A percentile compares a stretch with the other conserved stretches of the same genome.
Evolutionary conservation across 352 stramenopile genomes (phyloP).

Genomic region (Lagenidium sp.): DNA sequence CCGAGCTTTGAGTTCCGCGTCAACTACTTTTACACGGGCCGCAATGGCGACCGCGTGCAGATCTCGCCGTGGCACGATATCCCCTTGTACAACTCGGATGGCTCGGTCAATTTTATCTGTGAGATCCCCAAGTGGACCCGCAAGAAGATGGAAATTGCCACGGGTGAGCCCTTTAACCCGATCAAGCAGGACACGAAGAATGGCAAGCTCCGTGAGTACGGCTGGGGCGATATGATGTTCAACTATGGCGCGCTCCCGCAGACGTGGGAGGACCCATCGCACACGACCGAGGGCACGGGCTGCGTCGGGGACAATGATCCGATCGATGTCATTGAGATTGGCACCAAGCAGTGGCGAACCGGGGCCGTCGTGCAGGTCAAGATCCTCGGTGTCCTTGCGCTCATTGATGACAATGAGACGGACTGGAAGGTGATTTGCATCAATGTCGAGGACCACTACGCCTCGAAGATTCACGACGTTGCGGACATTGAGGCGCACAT

Average conservation of each 20-base stretch:
- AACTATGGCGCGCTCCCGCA: constrained; percentile 99
- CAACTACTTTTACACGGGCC: constrained; percentile 85
- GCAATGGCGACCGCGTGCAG: constrained; percentile 57
- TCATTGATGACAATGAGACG: constrained; percentile 99
- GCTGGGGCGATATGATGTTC: constrained; percentile 97
- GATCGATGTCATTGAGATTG: constrained; percentile 98
- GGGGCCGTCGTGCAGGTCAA: constrained; percentile 96
- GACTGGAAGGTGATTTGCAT: constrained; percentile 99
- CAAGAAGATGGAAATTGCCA: constrained; percentile 99
- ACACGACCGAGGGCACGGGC: constrained; percentile 75
- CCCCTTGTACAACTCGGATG: constrained; percentile 88
- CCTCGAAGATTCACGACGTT: constrained; percentile 96
- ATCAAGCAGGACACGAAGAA: constrained; percentile 99
- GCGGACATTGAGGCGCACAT: constrained; percentile 94
- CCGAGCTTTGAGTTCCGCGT: constrained; percentile 85
- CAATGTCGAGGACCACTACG: constrained; percentile 95
- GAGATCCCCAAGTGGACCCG: constrained; percentile 98
- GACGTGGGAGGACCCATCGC: constrained; percentile 98
- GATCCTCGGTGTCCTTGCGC: constrained; percentile 96
- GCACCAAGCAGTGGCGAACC: constrained; percentile 87
- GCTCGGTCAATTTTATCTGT: constrained; percentile 87
- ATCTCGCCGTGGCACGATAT: constrained; percentile 99
- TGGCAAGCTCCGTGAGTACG: constrained; percentile 93
- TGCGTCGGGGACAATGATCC: constrained; percentile 96
- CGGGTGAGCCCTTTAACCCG: constrained; percentile 91